These are phyloP conservation scores for Verticillium isaacii DNA, from an alignment of 2,329 filamentous ascomycete genomes.

Conservation along the genomic window DNA sequence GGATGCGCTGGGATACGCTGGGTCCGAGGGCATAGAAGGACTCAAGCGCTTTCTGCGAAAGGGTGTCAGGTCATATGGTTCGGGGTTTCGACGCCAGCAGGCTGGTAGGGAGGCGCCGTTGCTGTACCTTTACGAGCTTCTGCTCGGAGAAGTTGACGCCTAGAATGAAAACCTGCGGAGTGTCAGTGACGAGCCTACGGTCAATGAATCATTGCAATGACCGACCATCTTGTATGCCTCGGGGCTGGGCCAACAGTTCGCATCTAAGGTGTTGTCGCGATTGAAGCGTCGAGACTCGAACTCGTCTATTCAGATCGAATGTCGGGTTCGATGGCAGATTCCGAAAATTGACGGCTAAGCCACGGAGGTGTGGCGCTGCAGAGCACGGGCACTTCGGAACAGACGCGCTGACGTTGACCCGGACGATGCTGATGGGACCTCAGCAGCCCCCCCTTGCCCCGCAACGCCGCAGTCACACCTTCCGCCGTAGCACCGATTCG, in stretches of 20 bases:
- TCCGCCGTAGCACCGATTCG: neutral
- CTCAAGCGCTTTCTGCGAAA: slow-evolving; percentile 63
- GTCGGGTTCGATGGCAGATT: neutral
- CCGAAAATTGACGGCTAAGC: neutral
- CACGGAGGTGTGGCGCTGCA: neutral
- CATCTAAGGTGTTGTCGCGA: neutral
- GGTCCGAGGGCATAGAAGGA: slow-evolving; percentile 83
- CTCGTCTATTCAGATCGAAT: neutral
- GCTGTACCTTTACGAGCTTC: slow-evolving; percentile 73
- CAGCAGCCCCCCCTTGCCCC: neutral
- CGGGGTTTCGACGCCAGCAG: neutral
- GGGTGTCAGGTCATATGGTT: neutral
- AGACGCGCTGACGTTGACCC: neutral
- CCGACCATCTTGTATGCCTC: slow-evolving; percentile 11
- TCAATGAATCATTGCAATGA: neutral
- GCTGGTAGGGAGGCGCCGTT: neutral
- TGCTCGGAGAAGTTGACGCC: slow-evolving; percentile 81
- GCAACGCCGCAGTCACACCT: neutral
- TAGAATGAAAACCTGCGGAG: slow-evolving; percentile 70
- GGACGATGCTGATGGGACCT: neutral
- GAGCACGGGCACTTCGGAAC: neutral
- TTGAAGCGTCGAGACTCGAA: neutral
- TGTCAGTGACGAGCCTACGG: neutral
- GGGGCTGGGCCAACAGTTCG: neutral
- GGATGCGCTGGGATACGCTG: slow-evolving; percentile 64